A percentile compares a stretch with the other conserved stretches of the same genome.
These are phyloP conservation scores for Gelatoporia subvermispora DNA, from an alignment of 768 basidiomycete species.

Conservation along the genomic window DNA sequence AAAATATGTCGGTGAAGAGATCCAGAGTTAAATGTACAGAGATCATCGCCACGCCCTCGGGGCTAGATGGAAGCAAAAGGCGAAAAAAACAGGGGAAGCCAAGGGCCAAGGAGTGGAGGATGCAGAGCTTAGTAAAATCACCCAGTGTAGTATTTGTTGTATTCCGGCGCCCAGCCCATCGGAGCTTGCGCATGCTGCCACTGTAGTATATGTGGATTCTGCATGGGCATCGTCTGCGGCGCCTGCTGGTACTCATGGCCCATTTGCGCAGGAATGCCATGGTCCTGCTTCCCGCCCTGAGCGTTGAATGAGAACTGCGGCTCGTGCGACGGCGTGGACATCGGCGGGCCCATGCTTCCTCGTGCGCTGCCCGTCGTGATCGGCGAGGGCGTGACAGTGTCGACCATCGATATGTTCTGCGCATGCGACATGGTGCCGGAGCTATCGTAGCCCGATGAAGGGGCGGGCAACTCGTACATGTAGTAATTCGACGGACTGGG, in stretches of 20 bases:
- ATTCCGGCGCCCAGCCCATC: no score
- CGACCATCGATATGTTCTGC: slow-evolving; percentile 6
- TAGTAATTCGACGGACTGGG: slow-evolving; percentile 14
- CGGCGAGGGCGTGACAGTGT: not conserved
- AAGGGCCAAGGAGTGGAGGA: no score
- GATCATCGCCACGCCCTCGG: no score
- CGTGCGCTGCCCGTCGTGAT: slow-evolving; percentile 4
- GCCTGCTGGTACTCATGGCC: not conserved
- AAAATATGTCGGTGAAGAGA: no score
- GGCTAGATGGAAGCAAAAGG: no score
- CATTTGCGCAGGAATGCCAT: not conserved
- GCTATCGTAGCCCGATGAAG: slow-evolving; percentile 10
- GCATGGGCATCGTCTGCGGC: not conserved
- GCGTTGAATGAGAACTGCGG: not conserved
- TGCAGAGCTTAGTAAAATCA: no score
- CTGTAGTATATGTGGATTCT: not conserved
- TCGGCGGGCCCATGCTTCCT: slow-evolving; percentile 4
- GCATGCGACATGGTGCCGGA: slow-evolving; percentile 1
- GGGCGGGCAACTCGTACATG: slow-evolving; percentile 9
- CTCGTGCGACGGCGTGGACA: slow-evolving; percentile 6
- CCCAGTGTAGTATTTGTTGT: no score
- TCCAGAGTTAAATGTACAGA: no score
- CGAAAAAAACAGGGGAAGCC: no score
- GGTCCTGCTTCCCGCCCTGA: not conserved
- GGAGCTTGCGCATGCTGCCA: no score